These are phyloP conservation scores for Circinella minor DNA, from an alignment of 371 early-diverging fungal species.

Conservation along the genomic window DNA sequence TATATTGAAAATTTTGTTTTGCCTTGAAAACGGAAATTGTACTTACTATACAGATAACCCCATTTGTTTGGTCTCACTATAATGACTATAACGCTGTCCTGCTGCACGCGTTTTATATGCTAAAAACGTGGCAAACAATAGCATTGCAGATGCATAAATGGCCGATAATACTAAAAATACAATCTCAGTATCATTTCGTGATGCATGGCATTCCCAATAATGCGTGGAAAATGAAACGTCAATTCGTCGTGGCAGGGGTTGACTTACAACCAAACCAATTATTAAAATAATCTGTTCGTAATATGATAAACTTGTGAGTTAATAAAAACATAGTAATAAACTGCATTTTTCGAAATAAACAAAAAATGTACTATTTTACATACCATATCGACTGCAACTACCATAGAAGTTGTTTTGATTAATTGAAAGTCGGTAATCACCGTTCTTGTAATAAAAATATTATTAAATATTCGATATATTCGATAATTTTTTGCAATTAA, in stretches of 20 bases:
- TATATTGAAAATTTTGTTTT: too few species aligned
- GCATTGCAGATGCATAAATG: conserved; percentile 44
- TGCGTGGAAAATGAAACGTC: conserved; percentile 43
- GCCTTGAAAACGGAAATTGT: background rate
- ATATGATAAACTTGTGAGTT: background rate
- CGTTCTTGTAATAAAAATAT: conserved; percentile 62
- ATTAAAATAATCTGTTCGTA: conserved; percentile 44
- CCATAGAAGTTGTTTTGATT: conserved; percentile 50
- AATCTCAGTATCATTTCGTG: conserved; percentile 16
- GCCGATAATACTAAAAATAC: conserved; percentile 37
- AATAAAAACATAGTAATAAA: too few species aligned
- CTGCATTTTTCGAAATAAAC: too few species aligned
- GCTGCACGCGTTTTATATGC: conserved; percentile 65
- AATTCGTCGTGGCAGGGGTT: conserved; percentile 41
- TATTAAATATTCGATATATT: conserved; percentile 65
- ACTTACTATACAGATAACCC: conserved; percentile 69
- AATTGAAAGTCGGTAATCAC: conserved; percentile 62
- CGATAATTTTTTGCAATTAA: conserved; percentile 70
- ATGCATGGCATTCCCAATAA: conserved; percentile 51
- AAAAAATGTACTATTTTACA: background rate
- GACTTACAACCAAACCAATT: conserved; percentile 42
- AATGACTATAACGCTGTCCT: conserved; percentile 52
- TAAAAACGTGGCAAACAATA: conserved; percentile 59
- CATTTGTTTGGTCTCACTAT: conserved; percentile 67
- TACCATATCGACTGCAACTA: conserved; percentile 58